phyloP scores from a whole-genome alignment of 306 rosid genomes.

The Rosa lucieae region DNA sequence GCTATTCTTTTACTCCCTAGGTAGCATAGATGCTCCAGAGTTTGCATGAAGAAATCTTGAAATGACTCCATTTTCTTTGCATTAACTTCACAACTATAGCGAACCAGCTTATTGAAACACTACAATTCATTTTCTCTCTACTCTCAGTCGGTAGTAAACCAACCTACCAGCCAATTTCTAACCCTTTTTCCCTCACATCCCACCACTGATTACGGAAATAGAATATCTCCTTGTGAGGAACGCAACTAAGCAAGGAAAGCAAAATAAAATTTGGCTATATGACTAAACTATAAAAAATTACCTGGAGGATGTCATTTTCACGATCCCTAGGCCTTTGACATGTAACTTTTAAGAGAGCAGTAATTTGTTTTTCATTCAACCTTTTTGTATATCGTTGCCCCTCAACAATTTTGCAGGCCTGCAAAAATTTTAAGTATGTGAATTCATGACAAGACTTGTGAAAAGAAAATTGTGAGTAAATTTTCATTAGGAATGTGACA shows the following conservation, averaged over 20 bases:
- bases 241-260: not conserved
- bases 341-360: slow-evolving; percentile 83
- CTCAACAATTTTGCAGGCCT: slow-evolving; percentile 99
- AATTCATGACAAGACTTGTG: slow-evolving; percentile 1
- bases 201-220: not conserved
- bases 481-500: not conserved
- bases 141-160: not conserved
- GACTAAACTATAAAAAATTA: slow-evolving; percentile 24
- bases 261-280: not conserved
- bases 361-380: slow-evolving; percentile 93
- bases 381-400: slow-evolving; percentile 94
- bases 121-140: not conserved
- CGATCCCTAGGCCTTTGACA: slow-evolving; percentile 98
- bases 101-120: not conserved
- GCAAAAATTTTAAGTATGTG: slow-evolving; percentile 18
- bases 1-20: not conserved
- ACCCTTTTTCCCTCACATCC: not conserved
- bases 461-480: not conserved
- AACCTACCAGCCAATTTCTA: not conserved
- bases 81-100: not conserved
- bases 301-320: slow-evolving; percentile 89
- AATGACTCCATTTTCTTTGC: not conserved
- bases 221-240: not conserved
- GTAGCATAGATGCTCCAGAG: not conserved
- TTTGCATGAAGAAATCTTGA: not conserved